These are phyloP conservation scores for Claviceps quebecensis DNA, from an alignment of 2,329 filamentous ascomycete genomes.

Conservation along the genomic window DNA sequence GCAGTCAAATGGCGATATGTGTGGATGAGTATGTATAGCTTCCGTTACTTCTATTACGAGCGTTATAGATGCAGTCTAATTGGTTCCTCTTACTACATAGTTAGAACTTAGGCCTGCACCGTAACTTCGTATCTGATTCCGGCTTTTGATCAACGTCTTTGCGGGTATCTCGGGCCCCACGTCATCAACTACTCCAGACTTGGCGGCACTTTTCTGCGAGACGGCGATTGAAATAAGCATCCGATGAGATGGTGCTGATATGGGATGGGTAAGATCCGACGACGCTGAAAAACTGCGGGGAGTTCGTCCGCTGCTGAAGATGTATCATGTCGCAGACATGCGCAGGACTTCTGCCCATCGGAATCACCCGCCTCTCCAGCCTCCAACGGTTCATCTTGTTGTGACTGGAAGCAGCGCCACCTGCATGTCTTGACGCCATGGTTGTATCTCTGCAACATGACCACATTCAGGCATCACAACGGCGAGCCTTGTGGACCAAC, in stretches of 20 bases:
- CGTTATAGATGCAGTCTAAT: not conserved
- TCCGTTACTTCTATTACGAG: not conserved
- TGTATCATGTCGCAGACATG: no score
- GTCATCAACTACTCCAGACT: not conserved
- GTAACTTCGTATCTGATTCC: no score
- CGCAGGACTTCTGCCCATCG: not conserved
- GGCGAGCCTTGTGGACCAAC: not conserved
- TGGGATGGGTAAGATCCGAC: not conserved
- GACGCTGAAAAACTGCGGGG: not conserved
- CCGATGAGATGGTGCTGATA: not conserved
- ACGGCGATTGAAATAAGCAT: not conserved
- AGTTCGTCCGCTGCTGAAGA: not conserved
- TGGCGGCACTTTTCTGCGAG: not conserved
- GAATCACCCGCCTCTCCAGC: not conserved
- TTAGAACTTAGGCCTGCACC: not conserved
- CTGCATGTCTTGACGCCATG: conserved; percentile 1
- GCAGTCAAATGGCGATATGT: not conserved
- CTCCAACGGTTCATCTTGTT: not conserved
- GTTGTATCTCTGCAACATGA: not conserved
- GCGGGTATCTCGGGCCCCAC: not conserved
- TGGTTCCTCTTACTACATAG: not conserved
- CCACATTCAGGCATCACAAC: not conserved
- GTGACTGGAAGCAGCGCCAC: not conserved
- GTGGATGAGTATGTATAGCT: not conserved
- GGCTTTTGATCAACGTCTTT: no score